Conservation (phyloP, 1,284 basidiomycete species). For the Singerocomus inundabilis region DNA sequence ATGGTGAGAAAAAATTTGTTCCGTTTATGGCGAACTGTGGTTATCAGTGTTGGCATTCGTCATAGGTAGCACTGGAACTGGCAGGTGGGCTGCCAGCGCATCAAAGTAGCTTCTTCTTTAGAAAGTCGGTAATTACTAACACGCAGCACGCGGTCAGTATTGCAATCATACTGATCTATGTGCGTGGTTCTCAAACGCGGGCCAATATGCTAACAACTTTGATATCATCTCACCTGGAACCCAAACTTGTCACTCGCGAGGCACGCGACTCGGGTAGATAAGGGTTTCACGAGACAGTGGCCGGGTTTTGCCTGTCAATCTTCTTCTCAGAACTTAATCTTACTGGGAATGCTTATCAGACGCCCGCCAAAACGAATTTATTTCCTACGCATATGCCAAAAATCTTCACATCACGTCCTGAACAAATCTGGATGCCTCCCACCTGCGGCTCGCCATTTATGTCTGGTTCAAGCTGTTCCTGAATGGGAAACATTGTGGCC, state of each 20-base stretch:
- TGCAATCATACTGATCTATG: not conserved
- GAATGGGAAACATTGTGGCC: not conserved
- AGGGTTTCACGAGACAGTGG: conserved; percentile 14
- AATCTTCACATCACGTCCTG: not conserved
- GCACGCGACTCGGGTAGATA: conserved; percentile 17
- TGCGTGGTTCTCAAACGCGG: too few species aligned
- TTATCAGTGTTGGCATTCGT: not conserved
- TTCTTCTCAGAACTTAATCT: conserved; percentile 2
- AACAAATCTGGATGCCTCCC: conserved; percentile 7
- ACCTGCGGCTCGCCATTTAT: conserved; percentile 20
- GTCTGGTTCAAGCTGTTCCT: not conserved
- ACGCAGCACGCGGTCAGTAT: not conserved
- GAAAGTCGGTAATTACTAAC: too few species aligned
- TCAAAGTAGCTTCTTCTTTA: not conserved
- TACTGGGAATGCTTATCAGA: conserved; percentile 22
- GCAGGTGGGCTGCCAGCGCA: not conserved
- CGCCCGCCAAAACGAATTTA: not conserved
- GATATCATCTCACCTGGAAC: not conserved
- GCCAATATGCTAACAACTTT: too few species aligned
- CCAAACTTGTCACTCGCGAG: conserved; percentile 2
- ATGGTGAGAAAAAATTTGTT: not conserved
- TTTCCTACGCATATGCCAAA: not conserved
- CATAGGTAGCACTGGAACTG: not conserved
- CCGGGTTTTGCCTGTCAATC: not conserved
- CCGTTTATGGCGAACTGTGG: not conserved